These are phyloP conservation scores for Saccharum spontaneum DNA, from an alignment of 176 grass and related monocot species.

Conservation along the genomic window DNA sequence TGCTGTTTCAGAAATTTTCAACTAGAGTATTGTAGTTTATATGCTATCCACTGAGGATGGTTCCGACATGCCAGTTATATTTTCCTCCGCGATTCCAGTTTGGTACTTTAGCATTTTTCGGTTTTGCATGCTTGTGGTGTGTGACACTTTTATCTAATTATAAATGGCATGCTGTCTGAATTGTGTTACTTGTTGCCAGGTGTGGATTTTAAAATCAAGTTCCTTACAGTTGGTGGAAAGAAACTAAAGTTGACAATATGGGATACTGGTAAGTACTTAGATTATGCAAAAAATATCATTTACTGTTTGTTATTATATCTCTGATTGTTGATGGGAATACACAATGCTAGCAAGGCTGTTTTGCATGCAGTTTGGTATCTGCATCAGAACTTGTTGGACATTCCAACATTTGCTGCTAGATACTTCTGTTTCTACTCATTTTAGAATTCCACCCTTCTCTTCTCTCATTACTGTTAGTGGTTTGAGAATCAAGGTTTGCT, in stretches of 20 bases:
- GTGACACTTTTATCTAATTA: not conserved
- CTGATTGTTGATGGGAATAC: not conserved
- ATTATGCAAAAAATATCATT: not conserved
- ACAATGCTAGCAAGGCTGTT: not conserved
- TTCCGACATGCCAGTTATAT: constrained; percentile 1
- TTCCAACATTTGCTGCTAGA: not conserved
- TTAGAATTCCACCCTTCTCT: not conserved
- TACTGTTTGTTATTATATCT: not conserved
- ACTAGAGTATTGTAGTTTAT: not conserved
- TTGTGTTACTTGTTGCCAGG: constrained; percentile 55
- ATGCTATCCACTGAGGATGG: not conserved
- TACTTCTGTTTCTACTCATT: constrained; percentile 6
- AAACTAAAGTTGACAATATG: constrained; percentile 95
- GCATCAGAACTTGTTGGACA: constrained; percentile 1
- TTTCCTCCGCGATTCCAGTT: not conserved
- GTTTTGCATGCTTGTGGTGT: not conserved
- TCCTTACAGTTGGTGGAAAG: constrained; percentile 77
- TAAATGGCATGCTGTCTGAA: not conserved
- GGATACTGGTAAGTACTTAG: constrained; percentile 74
- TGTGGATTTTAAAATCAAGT: constrained; percentile 96
- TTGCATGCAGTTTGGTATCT: not conserved
- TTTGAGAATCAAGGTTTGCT: constrained; percentile 27
- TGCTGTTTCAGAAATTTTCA: constrained; percentile 1
- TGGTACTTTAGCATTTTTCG: not conserved
- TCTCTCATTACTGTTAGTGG: constrained; percentile 16